These are phyloP conservation scores for Parafenestella ontariensis DNA, from an alignment of 2,329 filamentous ascomycete species.

Conservation along the genomic window DNA sequence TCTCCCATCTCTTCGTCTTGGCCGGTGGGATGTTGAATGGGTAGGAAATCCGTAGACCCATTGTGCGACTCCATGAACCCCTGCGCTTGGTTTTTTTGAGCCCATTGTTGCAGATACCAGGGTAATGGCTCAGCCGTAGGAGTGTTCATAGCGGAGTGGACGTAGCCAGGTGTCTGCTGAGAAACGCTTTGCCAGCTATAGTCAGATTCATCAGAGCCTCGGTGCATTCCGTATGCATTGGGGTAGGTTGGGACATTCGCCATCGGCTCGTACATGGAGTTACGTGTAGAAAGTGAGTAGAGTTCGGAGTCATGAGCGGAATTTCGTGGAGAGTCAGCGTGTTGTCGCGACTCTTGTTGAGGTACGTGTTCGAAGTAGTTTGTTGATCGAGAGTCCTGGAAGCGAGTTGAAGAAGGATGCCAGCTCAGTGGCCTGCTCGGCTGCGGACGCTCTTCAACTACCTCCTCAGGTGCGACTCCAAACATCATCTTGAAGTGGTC, in stretches of 20 bases:
- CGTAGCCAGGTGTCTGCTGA: slow-evolving; percentile 32
- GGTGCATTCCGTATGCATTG: slow-evolving; percentile 18
- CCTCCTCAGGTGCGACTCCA: slow-evolving; percentile 40
- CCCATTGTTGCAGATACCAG: slow-evolving; percentile 49
- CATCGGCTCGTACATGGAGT: slow-evolving; percentile 36
- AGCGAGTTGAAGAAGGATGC: slow-evolving; percentile 69
- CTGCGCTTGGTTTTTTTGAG: slow-evolving; percentile 42
- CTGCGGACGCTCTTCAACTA: slow-evolving; percentile 32
- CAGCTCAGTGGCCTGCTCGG: slow-evolving; percentile 70
- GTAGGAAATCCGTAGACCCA: slow-evolving; percentile 56
- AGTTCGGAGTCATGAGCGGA: slow-evolving; percentile 43
- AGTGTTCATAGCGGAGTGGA: slow-evolving; percentile 40
- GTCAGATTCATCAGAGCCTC: slow-evolving; percentile 37
- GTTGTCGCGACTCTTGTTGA: slow-evolving; percentile 37
- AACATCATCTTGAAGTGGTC: slow-evolving; percentile 53
- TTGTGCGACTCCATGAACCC: slow-evolving; percentile 21
- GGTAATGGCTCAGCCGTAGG: slow-evolving; percentile 40
- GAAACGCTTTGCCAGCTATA: slow-evolving; percentile 37
- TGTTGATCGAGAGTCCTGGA: slow-evolving; percentile 33
- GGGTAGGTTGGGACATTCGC: slow-evolving; percentile 21
- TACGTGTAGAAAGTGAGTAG: slow-evolving; percentile 45
- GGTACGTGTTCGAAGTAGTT: slow-evolving; percentile 30
- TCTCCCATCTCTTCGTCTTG: slow-evolving; percentile 61
- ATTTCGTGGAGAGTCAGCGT: slow-evolving; percentile 30
- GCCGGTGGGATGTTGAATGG: slow-evolving; percentile 57